Conservation (phyloP, 179 eudicot genomes). For the Silene coronaria region DNA sequence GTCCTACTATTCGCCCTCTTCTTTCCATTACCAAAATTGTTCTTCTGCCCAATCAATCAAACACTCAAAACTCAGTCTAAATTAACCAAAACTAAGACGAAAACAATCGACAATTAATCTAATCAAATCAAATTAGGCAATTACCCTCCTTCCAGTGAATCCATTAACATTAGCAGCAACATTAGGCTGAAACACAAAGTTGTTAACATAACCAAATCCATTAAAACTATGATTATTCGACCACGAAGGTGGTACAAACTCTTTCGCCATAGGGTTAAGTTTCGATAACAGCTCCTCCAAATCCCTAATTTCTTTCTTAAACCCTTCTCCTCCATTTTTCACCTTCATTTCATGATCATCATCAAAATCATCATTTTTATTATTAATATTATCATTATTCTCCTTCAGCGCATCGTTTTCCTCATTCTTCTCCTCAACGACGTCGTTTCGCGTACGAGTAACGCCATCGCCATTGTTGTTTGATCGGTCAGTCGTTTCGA, state of each 20-base stretch:
- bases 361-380: background rate
- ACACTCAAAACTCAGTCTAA: background rate
- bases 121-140: background rate
- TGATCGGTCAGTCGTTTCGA: conserved; percentile 36
- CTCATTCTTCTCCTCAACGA: background rate
- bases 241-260: conserved; percentile 72
- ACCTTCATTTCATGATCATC: background rate
- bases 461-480: conserved; percentile 8
- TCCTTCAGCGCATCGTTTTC: background rate
- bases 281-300: conserved; percentile 78
- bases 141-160: conserved; percentile 32
- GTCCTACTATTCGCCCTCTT: conserved; percentile 72
- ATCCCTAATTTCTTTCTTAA: conserved; percentile 72
- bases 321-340: conserved; percentile 43
- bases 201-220: conserved; percentile 26
- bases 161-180: conserved; percentile 32
- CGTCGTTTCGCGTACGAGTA: background rate
- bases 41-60: conserved; percentile 41
- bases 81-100: background rate
- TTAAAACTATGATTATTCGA: conserved; percentile 13
- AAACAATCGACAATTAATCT: background rate
- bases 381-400: background rate
- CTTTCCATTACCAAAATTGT: conserved; percentile 51
- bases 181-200: conserved; percentile 26
- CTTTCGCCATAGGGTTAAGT: conserved; percentile 82